Evolutionary conservation across 768 basidiomycete species (phyloP).

Genomic region (Lactarius vividus): DNA sequence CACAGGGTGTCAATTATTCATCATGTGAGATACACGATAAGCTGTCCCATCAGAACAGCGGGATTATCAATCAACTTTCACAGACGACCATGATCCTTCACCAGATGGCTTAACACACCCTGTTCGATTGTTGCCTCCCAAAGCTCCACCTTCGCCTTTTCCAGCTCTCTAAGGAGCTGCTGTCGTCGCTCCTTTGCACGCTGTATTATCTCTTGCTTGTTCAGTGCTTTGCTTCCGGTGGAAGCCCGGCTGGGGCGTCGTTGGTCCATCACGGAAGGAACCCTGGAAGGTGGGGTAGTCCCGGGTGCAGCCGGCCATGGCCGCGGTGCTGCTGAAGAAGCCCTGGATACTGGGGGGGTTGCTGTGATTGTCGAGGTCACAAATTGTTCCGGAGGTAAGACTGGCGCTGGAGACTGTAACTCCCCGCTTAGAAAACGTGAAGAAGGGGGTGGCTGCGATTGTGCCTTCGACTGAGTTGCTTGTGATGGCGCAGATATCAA

Average conservation of each 20-base stretch:
- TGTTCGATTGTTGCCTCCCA: slow-evolving; percentile 76
- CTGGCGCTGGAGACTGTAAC: background rate
- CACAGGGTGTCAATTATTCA: background rate
- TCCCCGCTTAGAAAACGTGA: slow-evolving; percentile 1
- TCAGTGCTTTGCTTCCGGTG: slow-evolving; percentile 26
- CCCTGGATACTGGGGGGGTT: slow-evolving; percentile 12
- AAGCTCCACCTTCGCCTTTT: slow-evolving; percentile 59
- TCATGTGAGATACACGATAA: background rate
- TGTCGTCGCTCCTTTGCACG: slow-evolving; percentile 53
- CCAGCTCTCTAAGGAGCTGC: slow-evolving; percentile 53
- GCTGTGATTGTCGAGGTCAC: background rate
- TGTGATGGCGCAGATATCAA: slow-evolving; percentile 6
- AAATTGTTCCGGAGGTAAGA: slow-evolving; percentile 1
- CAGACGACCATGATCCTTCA: slow-evolving; percentile 33
- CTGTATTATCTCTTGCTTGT: slow-evolving; percentile 46
- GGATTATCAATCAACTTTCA: slow-evolving; percentile 7
- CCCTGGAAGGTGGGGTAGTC: slow-evolving; percentile 15
- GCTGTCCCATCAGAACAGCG: background rate
- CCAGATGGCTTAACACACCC: slow-evolving; percentile 54
- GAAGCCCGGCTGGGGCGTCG: slow-evolving; percentile 16
- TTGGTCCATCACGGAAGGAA: slow-evolving; percentile 29
- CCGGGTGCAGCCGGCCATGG: slow-evolving; percentile 2
- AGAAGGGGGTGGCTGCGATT: slow-evolving; percentile 1
- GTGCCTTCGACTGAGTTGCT: slow-evolving; percentile 20
- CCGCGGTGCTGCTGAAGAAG: slow-evolving; percentile 6